Evolutionary conservation across 2,329 filamentous ascomycete genomes (phyloP), one percentile per base, ranked within the genome.

Genomic region (Apiospora koreana): DNA sequence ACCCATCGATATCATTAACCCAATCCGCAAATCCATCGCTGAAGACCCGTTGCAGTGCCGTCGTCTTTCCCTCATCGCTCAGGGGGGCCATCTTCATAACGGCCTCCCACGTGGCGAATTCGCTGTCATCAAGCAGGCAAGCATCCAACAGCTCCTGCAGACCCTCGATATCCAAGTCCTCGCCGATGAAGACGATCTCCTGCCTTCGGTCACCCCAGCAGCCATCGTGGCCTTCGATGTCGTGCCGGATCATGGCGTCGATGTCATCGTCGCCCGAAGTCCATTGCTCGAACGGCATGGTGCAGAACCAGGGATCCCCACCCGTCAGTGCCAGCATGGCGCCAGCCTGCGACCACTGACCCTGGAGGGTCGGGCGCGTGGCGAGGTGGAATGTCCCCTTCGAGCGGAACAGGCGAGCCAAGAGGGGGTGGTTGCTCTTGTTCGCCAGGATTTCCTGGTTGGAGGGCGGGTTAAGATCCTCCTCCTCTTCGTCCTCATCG

Each of bases 101-200:
- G 28, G 42, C 68, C 67, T 78, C 75, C 80, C 80, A 82, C 8
- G 69, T 76, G n/a, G 74, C 77, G 76, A 86, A 87, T 79, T 94
- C 92, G 0, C 77, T 77, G 28, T 91, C 87, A n/a, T 85, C 84
- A 2, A 94, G 77, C 31, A 93, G 77, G 74, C 91, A 93, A 1
- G 77, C 79, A 74, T 94, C 88, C 3, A 94, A 77, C 21, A 94
- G 80, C 0, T 81, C 84, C 6, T 78, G 21, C 35, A 77, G 75
- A 0, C 75, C 77, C 2, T 75, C 76, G 1, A 83, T 76, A 67
- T 92, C 84, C 18, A 94, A 82, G 6, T 85, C 84, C 78, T 93
- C 90, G 0, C 92, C 92, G 70, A 94, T 93, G 71, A 94, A 92
- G 2, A 94, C 92, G 8, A 94, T 77, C 77, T 94, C 92, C 77